Conservation (phyloP, 2,329 filamentous ascomycete species). For the Fusarium sacchari region DNA sequence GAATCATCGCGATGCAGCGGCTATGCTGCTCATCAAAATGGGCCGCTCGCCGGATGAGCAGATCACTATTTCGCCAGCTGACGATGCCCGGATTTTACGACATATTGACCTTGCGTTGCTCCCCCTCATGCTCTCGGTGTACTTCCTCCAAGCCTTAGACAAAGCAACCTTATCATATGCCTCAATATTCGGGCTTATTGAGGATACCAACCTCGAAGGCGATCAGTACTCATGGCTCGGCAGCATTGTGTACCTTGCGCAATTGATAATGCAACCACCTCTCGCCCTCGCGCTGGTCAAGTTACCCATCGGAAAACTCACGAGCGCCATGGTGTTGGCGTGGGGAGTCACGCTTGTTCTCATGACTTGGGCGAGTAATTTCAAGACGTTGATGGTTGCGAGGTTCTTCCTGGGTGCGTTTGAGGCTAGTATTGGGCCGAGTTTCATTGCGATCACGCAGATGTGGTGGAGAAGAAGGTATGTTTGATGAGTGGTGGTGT, state of each 20-base stretch:
- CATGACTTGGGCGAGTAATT: constrained; percentile 63
- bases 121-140: constrained; percentile 64
- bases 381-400: constrained; percentile 59
- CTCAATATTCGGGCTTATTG: constrained; percentile 70
- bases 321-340: constrained; percentile 64
- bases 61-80: constrained; percentile 47
- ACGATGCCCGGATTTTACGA: constrained; percentile 50
- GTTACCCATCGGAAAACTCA: constrained; percentile 69
- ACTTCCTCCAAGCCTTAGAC: constrained; percentile 71
- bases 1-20: constrained; percentile 54
- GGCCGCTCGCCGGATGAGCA: constrained; percentile 49
- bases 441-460: constrained; percentile 66
- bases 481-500: not conserved
- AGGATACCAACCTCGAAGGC: constrained; percentile 66
- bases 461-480: constrained; percentile 69
- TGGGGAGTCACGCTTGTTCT: constrained; percentile 64
- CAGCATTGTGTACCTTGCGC: constrained; percentile 69
- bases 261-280: constrained; percentile 66
- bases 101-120: constrained; percentile 55
- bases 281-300: constrained; percentile 68
- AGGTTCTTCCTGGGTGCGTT: constrained; percentile 68
- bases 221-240: constrained; percentile 70
- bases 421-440: constrained; percentile 59
- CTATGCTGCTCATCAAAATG: constrained; percentile 56
- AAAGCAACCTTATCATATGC: constrained; percentile 71